Conservation (phyloP, 164 flowering plant genomes). For the Piper longum region DNA sequence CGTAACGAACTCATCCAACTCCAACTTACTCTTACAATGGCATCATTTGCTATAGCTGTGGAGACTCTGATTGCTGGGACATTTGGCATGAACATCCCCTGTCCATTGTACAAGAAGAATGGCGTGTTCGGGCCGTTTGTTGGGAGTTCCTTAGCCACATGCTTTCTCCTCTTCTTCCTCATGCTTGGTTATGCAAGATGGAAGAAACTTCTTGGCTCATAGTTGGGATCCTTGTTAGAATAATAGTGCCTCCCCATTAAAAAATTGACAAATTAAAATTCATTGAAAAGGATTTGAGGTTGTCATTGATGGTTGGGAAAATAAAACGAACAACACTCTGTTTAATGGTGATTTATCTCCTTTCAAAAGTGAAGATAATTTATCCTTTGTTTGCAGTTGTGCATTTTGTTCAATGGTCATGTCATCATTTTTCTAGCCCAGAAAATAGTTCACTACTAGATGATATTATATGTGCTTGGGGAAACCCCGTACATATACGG, state of each 20-base stretch:
- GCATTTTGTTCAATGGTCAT: too few relatives aligned
- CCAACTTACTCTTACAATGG: slow-evolving; percentile 79
- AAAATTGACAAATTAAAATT: neutral
- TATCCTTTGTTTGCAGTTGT: too few relatives aligned
- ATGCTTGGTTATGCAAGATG: slow-evolving; percentile 79
- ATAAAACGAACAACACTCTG: too few relatives aligned
- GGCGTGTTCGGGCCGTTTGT: slow-evolving; percentile 53
- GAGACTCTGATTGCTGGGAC: slow-evolving; percentile 65
- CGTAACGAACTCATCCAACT: slow-evolving; percentile 91
- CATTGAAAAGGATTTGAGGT: too few relatives aligned
- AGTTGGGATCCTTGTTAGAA: neutral
- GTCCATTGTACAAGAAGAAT: slow-evolving; percentile 22
- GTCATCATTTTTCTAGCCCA: too few relatives aligned
- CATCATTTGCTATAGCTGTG: slow-evolving; percentile 67
- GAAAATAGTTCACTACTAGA: too few relatives aligned
- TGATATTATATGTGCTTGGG: too few relatives aligned
- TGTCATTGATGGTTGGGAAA: too few relatives aligned
- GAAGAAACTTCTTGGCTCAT: slow-evolving; percentile 87
- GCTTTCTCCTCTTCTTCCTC: slow-evolving; percentile 52
- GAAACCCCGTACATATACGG: too few relatives aligned
- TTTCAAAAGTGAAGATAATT: too few relatives aligned
- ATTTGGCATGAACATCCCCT: slow-evolving; percentile 94
- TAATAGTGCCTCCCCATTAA: neutral
- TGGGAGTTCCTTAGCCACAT: slow-evolving; percentile 26
- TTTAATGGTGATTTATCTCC: too few relatives aligned